Evolutionary conservation across 2,329 filamentous ascomycete species (phyloP).

Genomic region (Aspergillus nomiae): DNA sequence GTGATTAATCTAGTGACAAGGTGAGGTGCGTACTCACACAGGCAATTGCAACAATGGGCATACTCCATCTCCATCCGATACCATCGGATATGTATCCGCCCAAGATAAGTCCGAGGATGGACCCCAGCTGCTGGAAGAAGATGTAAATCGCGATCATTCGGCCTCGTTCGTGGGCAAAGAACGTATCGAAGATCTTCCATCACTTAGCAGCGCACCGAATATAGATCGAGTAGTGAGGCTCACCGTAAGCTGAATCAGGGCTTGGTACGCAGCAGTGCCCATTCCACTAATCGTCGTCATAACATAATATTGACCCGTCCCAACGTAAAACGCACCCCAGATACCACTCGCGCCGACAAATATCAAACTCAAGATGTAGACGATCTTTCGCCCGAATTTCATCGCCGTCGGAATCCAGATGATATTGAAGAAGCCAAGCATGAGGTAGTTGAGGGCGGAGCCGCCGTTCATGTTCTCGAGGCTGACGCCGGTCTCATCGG

Average conservation of each 20-base stretch:
- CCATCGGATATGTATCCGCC: conserved; percentile 39
- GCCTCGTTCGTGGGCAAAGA: conserved; percentile 43
- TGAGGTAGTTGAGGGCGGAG: conserved; percentile 44
- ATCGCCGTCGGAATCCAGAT: conserved; percentile 40
- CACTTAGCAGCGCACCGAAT: conserved; percentile 1
- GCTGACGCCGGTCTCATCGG: conserved; percentile 39
- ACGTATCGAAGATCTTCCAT: conserved; percentile 39
- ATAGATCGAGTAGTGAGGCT: not conserved
- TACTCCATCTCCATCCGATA: conserved; percentile 40
- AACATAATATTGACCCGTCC: conserved; percentile 34
- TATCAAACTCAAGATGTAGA: conserved; percentile 38
- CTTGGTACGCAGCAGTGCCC: conserved; percentile 41
- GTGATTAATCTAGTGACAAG: not conserved
- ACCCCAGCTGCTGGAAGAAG: conserved; percentile 44
- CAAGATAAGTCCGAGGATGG: conserved; percentile 40
- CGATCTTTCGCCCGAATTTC: conserved; percentile 37
- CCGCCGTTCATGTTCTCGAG: conserved; percentile 46
- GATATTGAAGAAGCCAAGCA: conserved; percentile 45
- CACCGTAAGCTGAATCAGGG: conserved; percentile 43
- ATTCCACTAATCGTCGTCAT: conserved; percentile 35
- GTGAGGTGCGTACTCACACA: conserved; percentile 23
- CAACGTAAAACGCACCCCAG: conserved; percentile 33
- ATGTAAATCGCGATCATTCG: conserved; percentile 41
- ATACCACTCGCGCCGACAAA: conserved; percentile 33
- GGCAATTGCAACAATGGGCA: conserved; percentile 35